Evolutionary conservation across 306 rosid species (phyloP).

Genomic region (Dicorynia guianensis): DNA sequence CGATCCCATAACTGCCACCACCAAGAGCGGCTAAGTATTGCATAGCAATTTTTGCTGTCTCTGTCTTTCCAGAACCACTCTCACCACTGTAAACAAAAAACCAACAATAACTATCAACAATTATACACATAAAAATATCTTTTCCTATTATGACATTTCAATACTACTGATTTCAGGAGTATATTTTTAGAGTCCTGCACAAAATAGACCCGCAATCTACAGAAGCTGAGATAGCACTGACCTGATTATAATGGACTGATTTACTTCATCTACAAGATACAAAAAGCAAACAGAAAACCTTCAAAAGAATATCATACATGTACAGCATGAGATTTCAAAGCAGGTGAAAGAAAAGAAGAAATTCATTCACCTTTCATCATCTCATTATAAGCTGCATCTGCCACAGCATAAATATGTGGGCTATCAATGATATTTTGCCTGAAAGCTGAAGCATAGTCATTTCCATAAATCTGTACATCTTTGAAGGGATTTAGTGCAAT

Average conservation of each 20-base stretch:
- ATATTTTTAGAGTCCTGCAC: constrained; percentile 12
- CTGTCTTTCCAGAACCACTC: constrained; percentile 98
- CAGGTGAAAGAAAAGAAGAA: constrained; percentile 13
- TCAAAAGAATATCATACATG: constrained; percentile 40
- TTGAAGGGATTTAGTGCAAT: constrained; percentile 92
- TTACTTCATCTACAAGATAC: constrained; percentile 76
- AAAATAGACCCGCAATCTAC: constrained; percentile 32
- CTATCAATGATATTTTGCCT: constrained; percentile 59
- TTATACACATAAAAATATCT: constrained; percentile 11
- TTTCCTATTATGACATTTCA: not conserved
- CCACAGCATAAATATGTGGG: constrained; percentile 87
- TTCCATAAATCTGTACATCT: constrained; percentile 70
- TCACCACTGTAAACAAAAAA: constrained; percentile 76
- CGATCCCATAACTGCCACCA: constrained; percentile 73
- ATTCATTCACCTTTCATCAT: constrained; percentile 76
- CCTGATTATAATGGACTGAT: constrained; percentile 96
- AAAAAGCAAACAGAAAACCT: constrained; percentile 43
- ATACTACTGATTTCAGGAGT: constrained; percentile 27
- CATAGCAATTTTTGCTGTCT: constrained; percentile 89
- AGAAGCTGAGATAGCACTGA: constrained; percentile 46
- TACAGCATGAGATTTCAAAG: constrained; percentile 25
- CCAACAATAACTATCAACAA: constrained; percentile 23
- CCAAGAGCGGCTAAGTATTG: constrained; percentile 84
- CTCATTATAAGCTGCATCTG: constrained; percentile 79
- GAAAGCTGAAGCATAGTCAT: constrained; percentile 64